Evolutionary conservation across 2,329 filamentous ascomycete species (phyloP), one percentile per base, ranked within the genome.

Genomic region (Chaetomium sp.): DNA sequence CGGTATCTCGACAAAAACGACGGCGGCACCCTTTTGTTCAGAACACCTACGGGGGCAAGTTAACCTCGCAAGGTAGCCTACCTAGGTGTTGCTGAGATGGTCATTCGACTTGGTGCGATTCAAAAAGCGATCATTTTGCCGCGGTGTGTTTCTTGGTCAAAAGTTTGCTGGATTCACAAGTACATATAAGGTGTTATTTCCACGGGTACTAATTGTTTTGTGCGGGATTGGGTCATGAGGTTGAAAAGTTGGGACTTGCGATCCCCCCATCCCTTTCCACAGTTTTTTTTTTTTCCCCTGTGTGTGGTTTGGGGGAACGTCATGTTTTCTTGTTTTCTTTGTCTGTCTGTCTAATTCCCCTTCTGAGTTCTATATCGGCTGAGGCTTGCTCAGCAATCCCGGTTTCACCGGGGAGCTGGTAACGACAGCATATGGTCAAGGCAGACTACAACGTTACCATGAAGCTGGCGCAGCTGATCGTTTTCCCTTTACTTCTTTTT

Each of bases 131-230:
- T 63, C 50, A 59, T 42, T 68, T 29, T 65, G 57, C 59, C 42
- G 50, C 45, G 38, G 57, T 51, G 38, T 50, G 65, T 67, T 63
- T 60, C 29, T 38, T 62, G 27, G 55, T 57, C 60, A 57, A 72
- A 71, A 69, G 65, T 68, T 70, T 64, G 55, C 49, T 45, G 53
- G 65, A 53, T 42, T 62, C 62, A 63, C 56, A 27, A 38, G 69
- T 71, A 70, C 67, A 71, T 70, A 70, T 67, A 23, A 65, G 64
- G 25, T 70, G 65, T 61, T 65, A 65, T 72, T 70, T 69, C 25
- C 29, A 47, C 23, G 57, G 67, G 49, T 53, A 51, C 42, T 60
- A 65, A 64, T 67, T 61, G 57, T 47, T 59, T 63, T 61, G 54
- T 58, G 53, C 47, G 62, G 66, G 60, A 56, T 63, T 61, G 63